Percentiles rank a stretch among this genome's conserved stretches.
Conservation (phyloP, 208 protist genomes). For the Crithidia expoeki region DNA sequence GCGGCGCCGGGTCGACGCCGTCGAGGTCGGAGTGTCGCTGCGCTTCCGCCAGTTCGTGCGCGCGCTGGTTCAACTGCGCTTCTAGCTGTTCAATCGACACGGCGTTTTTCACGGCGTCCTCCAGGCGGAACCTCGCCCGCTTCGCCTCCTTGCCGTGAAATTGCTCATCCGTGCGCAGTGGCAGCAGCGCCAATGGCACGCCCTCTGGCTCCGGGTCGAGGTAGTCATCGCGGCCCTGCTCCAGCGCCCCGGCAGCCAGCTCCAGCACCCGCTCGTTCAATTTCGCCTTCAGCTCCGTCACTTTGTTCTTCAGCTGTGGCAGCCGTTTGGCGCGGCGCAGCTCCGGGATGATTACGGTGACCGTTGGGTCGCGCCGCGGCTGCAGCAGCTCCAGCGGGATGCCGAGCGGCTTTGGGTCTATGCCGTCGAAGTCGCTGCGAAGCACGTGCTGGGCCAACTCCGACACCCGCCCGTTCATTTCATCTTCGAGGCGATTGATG, state of each 20-base stretch:
- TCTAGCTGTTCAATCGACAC: slow-evolving; percentile 49
- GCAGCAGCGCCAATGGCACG: slow-evolving; percentile 57
- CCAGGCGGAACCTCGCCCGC: slow-evolving; percentile 47
- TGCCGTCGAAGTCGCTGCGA: slow-evolving; percentile 52
- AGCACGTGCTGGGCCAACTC: slow-evolving; percentile 50
- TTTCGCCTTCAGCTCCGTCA: slow-evolving; percentile 42
- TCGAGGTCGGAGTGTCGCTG: slow-evolving; percentile 66
- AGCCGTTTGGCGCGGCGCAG: slow-evolving; percentile 42
- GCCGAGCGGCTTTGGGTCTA: slow-evolving; percentile 63
- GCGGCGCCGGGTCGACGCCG: slow-evolving; percentile 54
- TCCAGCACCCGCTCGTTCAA: slow-evolving; percentile 49
- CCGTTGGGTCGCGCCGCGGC: slow-evolving; percentile 53
- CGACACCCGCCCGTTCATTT: slow-evolving; percentile 59
- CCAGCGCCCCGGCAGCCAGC: slow-evolving; percentile 52
- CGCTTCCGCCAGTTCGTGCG: slow-evolving; percentile 59
- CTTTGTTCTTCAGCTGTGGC: slow-evolving; percentile 36
- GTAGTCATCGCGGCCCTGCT: slow-evolving; percentile 58
- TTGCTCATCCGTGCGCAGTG: slow-evolving; percentile 51
- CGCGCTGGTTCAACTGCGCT: slow-evolving; percentile 55
- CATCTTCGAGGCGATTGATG: slow-evolving; percentile 50
- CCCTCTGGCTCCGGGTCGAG: slow-evolving; percentile 58
- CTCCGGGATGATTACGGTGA: slow-evolving; percentile 46
- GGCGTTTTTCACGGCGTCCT: slow-evolving; percentile 52
- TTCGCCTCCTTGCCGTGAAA: slow-evolving; percentile 64
- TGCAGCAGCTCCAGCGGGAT: slow-evolving; percentile 69